Evolutionary conservation across 192 early-diverging fungal genomes (phyloP), one percentile per base, ranked within the genome.

Genomic region (Lobosporangium transversale): DNA sequence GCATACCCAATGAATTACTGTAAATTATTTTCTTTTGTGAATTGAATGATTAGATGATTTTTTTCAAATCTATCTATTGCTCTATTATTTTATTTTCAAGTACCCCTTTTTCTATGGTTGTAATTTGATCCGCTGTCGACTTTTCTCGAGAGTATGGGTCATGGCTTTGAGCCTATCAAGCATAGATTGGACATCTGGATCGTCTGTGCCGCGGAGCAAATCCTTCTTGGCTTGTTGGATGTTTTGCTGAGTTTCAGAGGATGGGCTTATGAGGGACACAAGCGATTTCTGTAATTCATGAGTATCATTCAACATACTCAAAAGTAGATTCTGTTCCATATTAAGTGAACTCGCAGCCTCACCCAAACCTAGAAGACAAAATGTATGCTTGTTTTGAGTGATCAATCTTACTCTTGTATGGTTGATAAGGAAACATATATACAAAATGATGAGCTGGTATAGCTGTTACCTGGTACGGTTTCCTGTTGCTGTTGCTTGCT

Each of bases 151-250:
- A 1, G 60, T 62, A 1, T 26, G 27, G 33, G 60, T 35, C 60
- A 62, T 62, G 3, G 60, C 27, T 15, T 18, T 35, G 6, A 52
- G 49, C n/a, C 45, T 29, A 18, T 62, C 60, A 11, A 62, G 45
- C 21, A 51, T 32, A 11, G 47, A 26, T 20, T 23, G 31, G 2
- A 62, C 48, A 1, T 37, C 60, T 33, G 48, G 26, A 51, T 62
- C 48, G 1, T 32, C 45, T 1, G 60, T 51, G 2, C 33, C 21
- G 35, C 48, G 33, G 26, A 62, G 11, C 48, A 62, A 51, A 62
- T 27, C 48, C 24, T 37, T 6, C 9, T 37, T 30, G n/a, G 33
- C 6, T 18, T 50, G 18, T 7, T 8, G 12, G 32, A 51, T 12
- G 11, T 29, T 30, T 17, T 8, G 40, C 11, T 45, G 21, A 20